Evolutionary conservation across 1,284 basidiomycete genomes (phyloP).

Genomic region (Sporisorium graminicola): DNA sequence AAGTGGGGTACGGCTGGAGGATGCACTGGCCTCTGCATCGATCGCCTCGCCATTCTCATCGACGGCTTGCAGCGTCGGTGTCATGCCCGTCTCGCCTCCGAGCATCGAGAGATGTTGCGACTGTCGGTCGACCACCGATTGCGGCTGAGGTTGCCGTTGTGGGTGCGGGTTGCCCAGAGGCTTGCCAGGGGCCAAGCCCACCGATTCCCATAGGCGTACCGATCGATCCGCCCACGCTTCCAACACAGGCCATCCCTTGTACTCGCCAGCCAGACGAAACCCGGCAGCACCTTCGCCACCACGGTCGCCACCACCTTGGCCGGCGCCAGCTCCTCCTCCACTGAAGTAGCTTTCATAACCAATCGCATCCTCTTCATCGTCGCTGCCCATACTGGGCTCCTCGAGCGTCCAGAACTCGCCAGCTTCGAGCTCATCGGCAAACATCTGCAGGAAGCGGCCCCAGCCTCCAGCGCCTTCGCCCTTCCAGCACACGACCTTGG

Average conservation of each 20-base stretch:
- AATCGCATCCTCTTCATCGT: slow-evolving; percentile 64
- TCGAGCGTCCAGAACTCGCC: slow-evolving; percentile 75
- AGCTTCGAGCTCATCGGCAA: slow-evolving; percentile 91
- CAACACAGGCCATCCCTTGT: slow-evolving; percentile 66
- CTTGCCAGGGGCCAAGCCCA: slow-evolving; percentile 53
- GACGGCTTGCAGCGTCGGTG: slow-evolving; percentile 23
- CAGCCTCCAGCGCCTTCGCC: slow-evolving; percentile 88
- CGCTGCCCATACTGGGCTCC: slow-evolving; percentile 40
- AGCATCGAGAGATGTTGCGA: slow-evolving; percentile 37
- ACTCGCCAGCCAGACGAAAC: slow-evolving; percentile 63
- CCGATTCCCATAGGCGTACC: slow-evolving; percentile 60
- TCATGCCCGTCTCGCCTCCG: slow-evolving; percentile 31
- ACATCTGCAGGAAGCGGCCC: slow-evolving; percentile 92
- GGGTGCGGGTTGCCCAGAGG: slow-evolving; percentile 39
- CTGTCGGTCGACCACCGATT: slow-evolving; percentile 32
- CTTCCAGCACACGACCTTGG: slow-evolving; percentile 85
- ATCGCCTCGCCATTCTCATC: slow-evolving; percentile 52
- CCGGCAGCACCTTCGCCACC: slow-evolving; percentile 61
- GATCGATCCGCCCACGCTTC: slow-evolving; percentile 68
- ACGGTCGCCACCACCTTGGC: slow-evolving; percentile 61
- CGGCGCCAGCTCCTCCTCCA: slow-evolving; percentile 55
- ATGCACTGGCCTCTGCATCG: slow-evolving; percentile 39
- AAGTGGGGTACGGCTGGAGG: slow-evolving; percentile 8
- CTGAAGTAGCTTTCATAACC: slow-evolving; percentile 68
- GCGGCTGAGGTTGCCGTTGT: slow-evolving; percentile 30